Evolutionary conservation across 2,329 filamentous ascomycete species (phyloP), one percentile per base, ranked within the genome.

Genomic region (Magnaporthales sp.): DNA sequence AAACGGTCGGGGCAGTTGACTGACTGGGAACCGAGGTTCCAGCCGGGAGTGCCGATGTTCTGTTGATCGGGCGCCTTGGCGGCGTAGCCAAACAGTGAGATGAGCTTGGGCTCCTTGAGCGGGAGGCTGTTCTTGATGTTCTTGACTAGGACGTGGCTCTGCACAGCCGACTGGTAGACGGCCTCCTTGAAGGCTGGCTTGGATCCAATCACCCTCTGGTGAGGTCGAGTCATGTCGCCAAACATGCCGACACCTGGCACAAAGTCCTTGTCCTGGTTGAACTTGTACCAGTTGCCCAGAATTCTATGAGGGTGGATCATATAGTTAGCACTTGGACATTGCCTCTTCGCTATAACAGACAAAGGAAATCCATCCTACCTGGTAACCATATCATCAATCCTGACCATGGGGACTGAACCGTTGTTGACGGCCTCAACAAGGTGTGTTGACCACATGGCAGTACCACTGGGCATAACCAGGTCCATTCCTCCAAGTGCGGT

Each of bases 81-180:
- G 24, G 63, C 79, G 81, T 86, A 79, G 70, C 89, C 77, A 78
- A 86, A 81, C 73, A 89, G 75, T 71, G 86, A 83, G 79, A 89
- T 68, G 75, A 84, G 80, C 67, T 77, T 77, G 5, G 81, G 80
- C 66, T 82, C 84, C 62, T 70, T 67, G 66, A 94, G 81, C 0
- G 91, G 91, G 8, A 94, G 78, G 0, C 83, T 79, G 8, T 81
- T 80, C 62, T 83, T 81, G 2, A 78, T 78, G 75, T 96, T 95
- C 80, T 96, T 96, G 66, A 96, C 80, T 0, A 96, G 81, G 29
- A 93, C 90, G 65, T 90, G 91, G 4, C 86, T 84, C 9, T 85
- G 80, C 24, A 86, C 79, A 0, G 85, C 85, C 1, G 83, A 83
- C 64, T 84, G 78, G 11, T 86, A 72, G 0, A 86, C 74, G 0